Conservation (phyloP, 331 rosid species). For the Malus hybrid region DNA sequence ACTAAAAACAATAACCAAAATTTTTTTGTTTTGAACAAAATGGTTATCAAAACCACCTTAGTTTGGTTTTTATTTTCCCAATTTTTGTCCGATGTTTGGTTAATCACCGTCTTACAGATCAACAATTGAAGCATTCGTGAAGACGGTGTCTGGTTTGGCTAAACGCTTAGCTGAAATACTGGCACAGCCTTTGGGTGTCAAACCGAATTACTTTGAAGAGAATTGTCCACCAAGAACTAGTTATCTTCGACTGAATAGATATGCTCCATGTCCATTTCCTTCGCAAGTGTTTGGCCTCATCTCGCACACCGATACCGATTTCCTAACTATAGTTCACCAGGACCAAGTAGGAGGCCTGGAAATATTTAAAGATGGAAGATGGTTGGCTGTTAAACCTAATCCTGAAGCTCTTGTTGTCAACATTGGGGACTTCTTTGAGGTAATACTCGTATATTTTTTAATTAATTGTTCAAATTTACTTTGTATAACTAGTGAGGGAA, state of each 20-base stretch:
- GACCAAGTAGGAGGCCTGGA: slow-evolving; percentile 59
- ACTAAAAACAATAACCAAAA: too few relatives aligned
- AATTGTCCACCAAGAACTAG: slow-evolving; percentile 35
- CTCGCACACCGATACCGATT: slow-evolving; percentile 65
- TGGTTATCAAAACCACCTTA: neutral
- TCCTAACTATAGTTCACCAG: slow-evolving; percentile 47
- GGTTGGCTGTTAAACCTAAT: slow-evolving; percentile 65
- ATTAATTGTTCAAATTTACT: neutral
- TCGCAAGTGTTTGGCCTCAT: slow-evolving; percentile 48
- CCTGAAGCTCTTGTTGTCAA: slow-evolving; percentile 59
- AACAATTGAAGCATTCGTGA: slow-evolving; percentile 36
- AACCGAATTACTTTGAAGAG: slow-evolving; percentile 31
- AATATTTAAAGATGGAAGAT: slow-evolving; percentile 47
- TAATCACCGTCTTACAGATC: slow-evolving; percentile 20
- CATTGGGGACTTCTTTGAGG: slow-evolving; percentile 82
- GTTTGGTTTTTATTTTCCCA: neutral
- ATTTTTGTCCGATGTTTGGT: neutral
- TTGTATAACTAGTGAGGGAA: neutral
- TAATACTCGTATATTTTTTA: neutral
- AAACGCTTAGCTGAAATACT: slow-evolving; percentile 51
- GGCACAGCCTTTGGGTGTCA: slow-evolving; percentile 28
- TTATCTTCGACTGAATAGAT: slow-evolving; percentile 51
- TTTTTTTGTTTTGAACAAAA: too few relatives aligned
- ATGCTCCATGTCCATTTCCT: slow-evolving; percentile 58
- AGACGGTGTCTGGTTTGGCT: slow-evolving; percentile 24